These are phyloP conservation scores for Fusarium sp. DNA, from an alignment of 2,329 filamentous ascomycete species.

Conservation along the genomic window DNA sequence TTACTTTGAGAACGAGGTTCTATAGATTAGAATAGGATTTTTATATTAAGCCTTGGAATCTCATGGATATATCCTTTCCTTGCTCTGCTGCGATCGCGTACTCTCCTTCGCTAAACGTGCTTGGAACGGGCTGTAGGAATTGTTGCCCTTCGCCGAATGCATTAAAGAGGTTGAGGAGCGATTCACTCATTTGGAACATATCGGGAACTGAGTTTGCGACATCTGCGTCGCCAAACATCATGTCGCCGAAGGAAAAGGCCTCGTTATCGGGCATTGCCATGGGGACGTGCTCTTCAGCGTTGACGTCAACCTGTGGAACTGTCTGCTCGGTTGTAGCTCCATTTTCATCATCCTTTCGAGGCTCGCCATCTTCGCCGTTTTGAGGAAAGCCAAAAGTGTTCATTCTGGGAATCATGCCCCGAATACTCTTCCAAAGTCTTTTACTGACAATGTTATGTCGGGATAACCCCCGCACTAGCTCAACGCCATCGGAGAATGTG, in stretches of 20 bases:
- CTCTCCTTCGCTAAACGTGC: conserved; percentile 22
- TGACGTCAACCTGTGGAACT: not conserved
- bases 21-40: not conserved
- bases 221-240: conserved; percentile 21
- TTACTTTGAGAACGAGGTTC: conserved; percentile 51
- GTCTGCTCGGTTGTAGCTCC: accelerated
- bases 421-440: conserved; percentile 50
- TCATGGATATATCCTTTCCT: conserved; percentile 45
- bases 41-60: conserved; percentile 47
- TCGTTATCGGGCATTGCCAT: not conserved
- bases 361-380: conserved; percentile 1
- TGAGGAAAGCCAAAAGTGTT: conserved; percentile 39
- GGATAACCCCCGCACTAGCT: conserved; percentile 47
- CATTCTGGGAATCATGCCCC: conserved; percentile 46
- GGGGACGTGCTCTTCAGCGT: not conserved
- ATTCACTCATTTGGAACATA: conserved; percentile 47
- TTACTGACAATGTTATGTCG: conserved; percentile 45
- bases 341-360: not conserved
- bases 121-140: conserved; percentile 22
- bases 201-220: conserved; percentile 41
- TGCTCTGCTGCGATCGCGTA: conserved; percentile 9
- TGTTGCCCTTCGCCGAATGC: conserved; percentile 46
- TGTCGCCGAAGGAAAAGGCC: conserved; percentile 7
- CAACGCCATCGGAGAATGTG: conserved; percentile 46
- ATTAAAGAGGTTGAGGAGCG: conserved; percentile 49